phyloP scores from a whole-genome alignment of 192 early-diverging fungal genomes.

The Rhizoclosmatium globosum region DNA sequence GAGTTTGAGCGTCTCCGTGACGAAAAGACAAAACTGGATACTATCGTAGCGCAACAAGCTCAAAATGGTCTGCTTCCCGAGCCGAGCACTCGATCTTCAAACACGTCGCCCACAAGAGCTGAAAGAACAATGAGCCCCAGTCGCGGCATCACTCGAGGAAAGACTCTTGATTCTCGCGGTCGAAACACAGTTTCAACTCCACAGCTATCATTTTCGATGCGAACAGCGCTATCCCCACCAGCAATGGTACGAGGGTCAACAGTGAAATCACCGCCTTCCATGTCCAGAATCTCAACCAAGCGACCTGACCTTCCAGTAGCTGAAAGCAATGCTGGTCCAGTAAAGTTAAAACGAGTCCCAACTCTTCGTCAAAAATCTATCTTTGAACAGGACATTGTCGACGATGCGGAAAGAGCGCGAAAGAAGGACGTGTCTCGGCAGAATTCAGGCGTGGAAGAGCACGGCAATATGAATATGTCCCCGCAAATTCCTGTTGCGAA shows the following conservation, averaged over 20 bases:
- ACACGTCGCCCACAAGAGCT: too few species aligned
- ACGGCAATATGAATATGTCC: too few species aligned
- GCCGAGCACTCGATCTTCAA: background rate
- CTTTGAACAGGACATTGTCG: constrained; percentile 33
- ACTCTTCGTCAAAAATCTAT: constrained; percentile 27
- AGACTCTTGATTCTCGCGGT: background rate
- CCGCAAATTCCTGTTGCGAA: too few species aligned
- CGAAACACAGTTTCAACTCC: background rate
- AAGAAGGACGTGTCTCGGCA: constrained; percentile 58
- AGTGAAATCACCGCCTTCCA: background rate
- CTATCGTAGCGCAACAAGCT: background rate
- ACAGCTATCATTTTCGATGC: background rate
- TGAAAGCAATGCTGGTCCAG: too few species aligned
- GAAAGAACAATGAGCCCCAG: constrained; percentile 50
- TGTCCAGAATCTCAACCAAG: background rate
- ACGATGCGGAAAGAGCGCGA: constrained; percentile 51
- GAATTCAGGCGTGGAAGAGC: too few species aligned
- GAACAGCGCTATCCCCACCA: too few species aligned
- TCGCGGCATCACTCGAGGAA: constrained; percentile 29
- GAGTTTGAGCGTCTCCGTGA: background rate
- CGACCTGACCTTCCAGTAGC: background rate
- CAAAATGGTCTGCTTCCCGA: background rate
- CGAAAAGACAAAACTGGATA: constrained; percentile 2
- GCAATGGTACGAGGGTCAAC: too few species aligned
- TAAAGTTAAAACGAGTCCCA: background rate